Evolutionary conservation across 352 stramenopile species (phyloP), one percentile per base, ranked within the genome.

Genomic region (Thraustochytrium striatum): DNA sequence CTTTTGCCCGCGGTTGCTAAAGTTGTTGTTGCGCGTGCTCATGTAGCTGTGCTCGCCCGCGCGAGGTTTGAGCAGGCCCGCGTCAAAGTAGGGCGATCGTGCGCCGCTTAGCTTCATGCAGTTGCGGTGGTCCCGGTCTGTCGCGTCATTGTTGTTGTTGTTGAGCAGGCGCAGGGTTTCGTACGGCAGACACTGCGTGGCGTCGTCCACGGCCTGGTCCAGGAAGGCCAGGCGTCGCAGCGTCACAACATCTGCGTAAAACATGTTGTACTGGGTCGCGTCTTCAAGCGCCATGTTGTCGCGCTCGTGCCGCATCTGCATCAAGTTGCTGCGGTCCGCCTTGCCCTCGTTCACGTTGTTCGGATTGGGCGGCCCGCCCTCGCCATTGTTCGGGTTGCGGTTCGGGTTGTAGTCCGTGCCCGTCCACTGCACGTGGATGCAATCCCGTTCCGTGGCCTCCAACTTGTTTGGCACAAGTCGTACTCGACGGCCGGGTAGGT

Each of bases 11-110:
- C 84, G 28, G 50, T 87, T 87, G 3, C 65, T 83, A 61, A 86
- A 85, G 81, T 87, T 87, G 82, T 87, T 87, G 79, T 87, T 87
- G 28, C 84, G 72, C 38, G 80, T 84, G 35, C 47, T 75, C 33
- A 84, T 83, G 72, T 82, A 87, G 28, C 62, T 52, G 52, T 72
- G 85, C 32, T 50, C 83, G 19, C 82, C 82, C 39, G 38, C 41
- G 30, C 73, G 72, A 39, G 65, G 19, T 43, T 75, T 75, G 44
- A 75, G 52, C 28, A 75, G 30, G 43, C 84, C 84, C 33, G 43
- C 84, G 81, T 86, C 80, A 30, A 87, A 87, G 73, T 87, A 87
- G n/a, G 84, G 84, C 32, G 80, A 80, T 7, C 68, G 61, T 36
- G 82, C 70, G 13, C 79, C 84, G 73, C 85, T 87, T 13, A 87